A percentile compares a stretch with the other conserved stretches of the same genome.
These are phyloP conservation scores for Xanthoceras sorbifolium DNA, from an alignment of 345 rosid species.

Conservation along the genomic window DNA sequence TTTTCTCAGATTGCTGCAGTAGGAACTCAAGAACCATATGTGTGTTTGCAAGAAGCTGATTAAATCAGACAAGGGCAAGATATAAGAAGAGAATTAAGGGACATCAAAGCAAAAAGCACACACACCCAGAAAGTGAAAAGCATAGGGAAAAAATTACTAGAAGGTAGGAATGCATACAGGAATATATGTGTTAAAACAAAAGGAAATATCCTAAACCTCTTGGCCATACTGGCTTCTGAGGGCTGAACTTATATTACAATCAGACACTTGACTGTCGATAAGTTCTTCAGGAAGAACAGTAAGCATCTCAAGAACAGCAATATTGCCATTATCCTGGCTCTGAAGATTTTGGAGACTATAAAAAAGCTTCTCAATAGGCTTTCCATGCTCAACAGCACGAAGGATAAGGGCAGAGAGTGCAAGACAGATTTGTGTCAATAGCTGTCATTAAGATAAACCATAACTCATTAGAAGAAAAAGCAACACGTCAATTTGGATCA, in stretches of 20 bases:
- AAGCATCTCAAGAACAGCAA: conserved; percentile 88
- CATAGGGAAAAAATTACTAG: background rate
- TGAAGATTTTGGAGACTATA: conserved; percentile 78
- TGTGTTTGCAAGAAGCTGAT: conserved; percentile 80
- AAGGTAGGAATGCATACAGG: conserved; percentile 23
- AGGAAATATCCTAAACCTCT: conserved; percentile 49
- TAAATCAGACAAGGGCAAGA: conserved; percentile 11
- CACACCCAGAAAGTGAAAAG: background rate
- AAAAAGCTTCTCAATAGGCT: conserved; percentile 82
- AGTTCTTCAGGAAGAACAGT: conserved; percentile 95
- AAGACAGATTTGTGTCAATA: conserved; percentile 90
- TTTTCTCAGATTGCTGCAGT: conserved; percentile 77
- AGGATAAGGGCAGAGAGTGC: conserved; percentile 87
- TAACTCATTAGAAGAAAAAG: background rate
- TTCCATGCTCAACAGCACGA: conserved; percentile 69
- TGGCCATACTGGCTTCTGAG: conserved; percentile 62
- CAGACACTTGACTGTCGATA: conserved; percentile 60
- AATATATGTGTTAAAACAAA: background rate
- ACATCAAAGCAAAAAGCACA: background rate
- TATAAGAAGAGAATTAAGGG: conserved; percentile 12
- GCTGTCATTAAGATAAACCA: conserved; percentile 51
- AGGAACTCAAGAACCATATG: conserved; percentile 88
- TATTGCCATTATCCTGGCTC: conserved; percentile 73
- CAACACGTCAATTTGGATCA: background rate
- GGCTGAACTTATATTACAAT: conserved; percentile 53